Conservation (phyloP, 495 filamentous ascomycete genomes). For the Neurospora sp. region DNA sequence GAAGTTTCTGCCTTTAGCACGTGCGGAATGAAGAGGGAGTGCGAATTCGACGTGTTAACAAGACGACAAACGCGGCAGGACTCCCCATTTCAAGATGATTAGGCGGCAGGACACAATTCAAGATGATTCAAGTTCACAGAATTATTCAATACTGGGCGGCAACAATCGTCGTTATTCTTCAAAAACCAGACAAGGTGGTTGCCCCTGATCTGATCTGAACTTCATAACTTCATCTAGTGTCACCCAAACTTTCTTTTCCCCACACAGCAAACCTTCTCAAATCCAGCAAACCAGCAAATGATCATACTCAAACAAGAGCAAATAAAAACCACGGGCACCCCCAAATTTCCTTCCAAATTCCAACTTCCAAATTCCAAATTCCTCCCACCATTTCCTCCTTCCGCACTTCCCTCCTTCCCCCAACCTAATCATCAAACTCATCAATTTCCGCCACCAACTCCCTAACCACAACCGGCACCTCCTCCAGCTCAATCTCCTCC, state of each 20-base stretch:
- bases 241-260: not conserved
- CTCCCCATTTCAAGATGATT: not conserved
- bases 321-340: not conserved
- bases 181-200: not conserved
- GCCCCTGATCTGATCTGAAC: not conserved
- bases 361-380: not conserved
- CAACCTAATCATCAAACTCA: not conserved
- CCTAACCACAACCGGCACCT: not conserved
- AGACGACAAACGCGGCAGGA: not conserved
- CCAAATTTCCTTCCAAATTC: not conserved
- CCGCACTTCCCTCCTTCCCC: not conserved
- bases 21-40: not conserved
- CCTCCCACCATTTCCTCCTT: not conserved
- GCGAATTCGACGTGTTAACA: not conserved
- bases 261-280: not conserved
- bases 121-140: not conserved
- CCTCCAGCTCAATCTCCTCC: not conserved
- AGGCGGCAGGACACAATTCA: not conserved
- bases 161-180: not conserved
- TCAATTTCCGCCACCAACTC: not conserved
- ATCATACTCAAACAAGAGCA: not conserved
- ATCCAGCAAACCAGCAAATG: not conserved
- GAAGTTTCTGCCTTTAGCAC: not conserved
- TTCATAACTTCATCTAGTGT: not conserved
- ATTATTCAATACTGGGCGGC: not conserved